Evolutionary conservation across 805 yeast species (phyloP), one percentile per base, ranked within the genome.

Genomic region (Zygotorulaspora chibaensis): DNA sequence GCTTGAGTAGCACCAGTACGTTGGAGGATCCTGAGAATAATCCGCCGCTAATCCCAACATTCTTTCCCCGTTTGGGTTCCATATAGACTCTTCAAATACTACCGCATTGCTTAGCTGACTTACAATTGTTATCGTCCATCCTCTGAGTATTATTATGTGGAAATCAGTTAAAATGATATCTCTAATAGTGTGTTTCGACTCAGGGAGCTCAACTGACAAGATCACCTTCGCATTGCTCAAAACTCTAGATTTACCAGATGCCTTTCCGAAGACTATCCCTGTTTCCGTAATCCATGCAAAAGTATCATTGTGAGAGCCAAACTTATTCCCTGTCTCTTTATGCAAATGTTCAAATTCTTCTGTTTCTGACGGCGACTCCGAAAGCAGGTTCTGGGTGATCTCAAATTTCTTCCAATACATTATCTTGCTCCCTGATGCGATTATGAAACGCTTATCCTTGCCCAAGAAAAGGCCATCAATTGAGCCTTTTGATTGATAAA

Each of bases 1-100:
- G 10, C 68, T 63, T 0, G 93, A 79, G 55, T 71, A 87, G 3
- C 85, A 64, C 99, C 99, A 93, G 55, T 71, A 85, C 0, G 98
- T 66, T 8, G 58, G 55, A 4, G 52, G 51, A 4, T 18, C 86
- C 36, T 65, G 65, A 3, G 63, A 48, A 42, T 65, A 63, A 55
- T 85, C 95, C 1, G 72, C 70, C 2, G 74, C 57, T 4, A 80
- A 58, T 0, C 83, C 83, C 6, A 72, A 45, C 38, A 75, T 58
- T 23, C 61, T 55, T 38, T 72, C 77, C 36, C 59, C 59, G 4
- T 61, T 61, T 18, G 57, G 58, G 43, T 46, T 55, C 35, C 66
- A 72, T 3, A 79, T 60, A 1, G 68, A 59, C 33, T 72, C 73
- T 31, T 71, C 67, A 41, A 64, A 72, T 1, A 75, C 77, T 3